Percentiles rank a stretch among this genome's conserved stretches.
phyloP scores from a whole-genome alignment of 2,329 filamentous ascomycete genomes.

The Trichophyton benhamiae region DNA sequence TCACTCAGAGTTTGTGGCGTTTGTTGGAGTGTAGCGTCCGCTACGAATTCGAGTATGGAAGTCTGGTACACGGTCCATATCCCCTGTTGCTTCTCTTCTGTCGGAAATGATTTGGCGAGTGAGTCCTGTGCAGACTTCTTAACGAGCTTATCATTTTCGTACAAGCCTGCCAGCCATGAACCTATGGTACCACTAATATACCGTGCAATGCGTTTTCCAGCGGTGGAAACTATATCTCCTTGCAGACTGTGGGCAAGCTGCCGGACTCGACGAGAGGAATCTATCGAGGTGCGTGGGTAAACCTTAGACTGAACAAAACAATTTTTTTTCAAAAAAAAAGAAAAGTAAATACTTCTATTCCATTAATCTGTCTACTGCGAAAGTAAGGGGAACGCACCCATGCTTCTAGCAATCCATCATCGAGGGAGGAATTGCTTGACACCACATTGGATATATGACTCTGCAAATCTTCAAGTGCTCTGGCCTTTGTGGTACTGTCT shows the following conservation, averaged over 20 bases:
- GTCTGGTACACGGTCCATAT: constrained; percentile 74
- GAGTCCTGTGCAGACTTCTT: constrained; percentile 66
- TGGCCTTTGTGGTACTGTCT: constrained; percentile 81
- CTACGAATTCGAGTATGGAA: constrained; percentile 70
- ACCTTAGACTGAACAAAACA: constrained; percentile 52
- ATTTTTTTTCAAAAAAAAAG: constrained; percentile 1
- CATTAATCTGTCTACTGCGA: constrained; percentile 13
- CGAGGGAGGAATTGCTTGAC: constrained; percentile 47
- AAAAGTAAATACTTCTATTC: constrained; percentile 28
- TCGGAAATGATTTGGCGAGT: constrained; percentile 61
- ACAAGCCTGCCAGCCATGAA: constrained; percentile 81
- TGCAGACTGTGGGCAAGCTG: constrained; percentile 73
- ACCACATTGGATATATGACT: constrained; percentile 47
- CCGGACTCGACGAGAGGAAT: constrained; percentile 74
- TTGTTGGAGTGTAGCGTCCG: constrained; percentile 63
- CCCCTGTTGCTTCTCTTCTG: constrained; percentile 61
- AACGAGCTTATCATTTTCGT: constrained; percentile 70
- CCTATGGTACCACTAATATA: constrained; percentile 66
- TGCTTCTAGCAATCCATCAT: constrained; percentile 72
- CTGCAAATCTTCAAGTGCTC: constrained; percentile 76
- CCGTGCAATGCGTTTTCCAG: constrained; percentile 71
- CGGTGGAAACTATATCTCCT: constrained; percentile 44
- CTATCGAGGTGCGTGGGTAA: constrained; percentile 82
- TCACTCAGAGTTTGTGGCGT: constrained; percentile 75
- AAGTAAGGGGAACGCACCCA: constrained; percentile 53